These are phyloP conservation scores for Dendrostoma leiphaemia DNA, from an alignment of 2,329 filamentous ascomycete species.

Conservation along the genomic window DNA sequence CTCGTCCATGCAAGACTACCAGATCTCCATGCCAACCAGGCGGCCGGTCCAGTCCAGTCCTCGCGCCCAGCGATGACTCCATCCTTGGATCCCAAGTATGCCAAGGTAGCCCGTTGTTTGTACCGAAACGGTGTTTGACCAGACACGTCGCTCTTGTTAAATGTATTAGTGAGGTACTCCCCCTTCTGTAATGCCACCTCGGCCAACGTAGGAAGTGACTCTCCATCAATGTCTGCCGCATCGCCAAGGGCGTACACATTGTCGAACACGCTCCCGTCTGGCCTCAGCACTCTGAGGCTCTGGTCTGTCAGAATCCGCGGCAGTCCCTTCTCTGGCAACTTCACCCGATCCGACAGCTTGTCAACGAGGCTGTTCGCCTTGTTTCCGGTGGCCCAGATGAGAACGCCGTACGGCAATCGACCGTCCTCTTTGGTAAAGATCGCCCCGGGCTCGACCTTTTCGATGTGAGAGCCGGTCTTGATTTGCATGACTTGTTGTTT, in stretches of 20 bases:
- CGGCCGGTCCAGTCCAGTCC: conserved; percentile 37
- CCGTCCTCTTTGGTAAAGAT: conserved; percentile 38
- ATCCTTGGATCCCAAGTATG: conserved; percentile 40
- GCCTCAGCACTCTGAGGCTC: conserved; percentile 24
- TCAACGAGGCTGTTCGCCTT: conserved; percentile 24
- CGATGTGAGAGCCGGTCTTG: conserved; percentile 28
- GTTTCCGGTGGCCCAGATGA: conserved; percentile 25
- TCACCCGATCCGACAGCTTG: conserved; percentile 19
- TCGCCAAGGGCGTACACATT: conserved; percentile 34
- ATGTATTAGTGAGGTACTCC: conserved; percentile 28
- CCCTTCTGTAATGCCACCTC: conserved; percentile 38
- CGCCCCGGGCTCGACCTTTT: conserved; percentile 16
- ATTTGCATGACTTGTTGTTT: conserved; percentile 32
- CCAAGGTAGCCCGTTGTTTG: conserved; percentile 34
- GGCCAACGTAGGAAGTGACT: conserved; percentile 32
- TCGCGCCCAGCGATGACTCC: conserved; percentile 37
- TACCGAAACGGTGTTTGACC: conserved; percentile 32
- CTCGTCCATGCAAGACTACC: conserved; percentile 34
- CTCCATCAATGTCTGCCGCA: conserved; percentile 36
- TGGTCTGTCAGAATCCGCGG: conserved; percentile 20
- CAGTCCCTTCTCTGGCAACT: conserved; percentile 22
- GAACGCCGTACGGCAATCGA: conserved; percentile 37
- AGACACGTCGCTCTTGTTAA: conserved; percentile 15
- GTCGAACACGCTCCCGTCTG: conserved; percentile 25
- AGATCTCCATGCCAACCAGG: conserved; percentile 42